Evolutionary conservation across 192 early-diverging fungal species (phyloP).

Genomic region (Gamsiella multidivaricata): DNA sequence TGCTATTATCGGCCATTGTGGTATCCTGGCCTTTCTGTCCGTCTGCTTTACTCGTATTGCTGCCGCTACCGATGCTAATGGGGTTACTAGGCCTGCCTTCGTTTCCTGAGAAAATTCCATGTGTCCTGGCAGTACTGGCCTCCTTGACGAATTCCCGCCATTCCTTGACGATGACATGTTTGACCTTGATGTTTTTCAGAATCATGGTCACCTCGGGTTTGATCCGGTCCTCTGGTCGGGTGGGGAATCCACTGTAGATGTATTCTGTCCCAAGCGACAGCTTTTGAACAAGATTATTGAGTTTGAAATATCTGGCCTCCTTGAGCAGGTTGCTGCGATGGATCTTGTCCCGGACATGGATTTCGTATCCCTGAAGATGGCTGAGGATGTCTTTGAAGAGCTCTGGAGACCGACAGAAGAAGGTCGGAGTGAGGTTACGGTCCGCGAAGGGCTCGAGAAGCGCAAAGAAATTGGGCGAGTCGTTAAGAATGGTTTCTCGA

Average conservation of each 20-base stretch:
- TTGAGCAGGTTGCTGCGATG: constrained; percentile 66
- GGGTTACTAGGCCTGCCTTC: background rate
- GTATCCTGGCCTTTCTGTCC: background rate
- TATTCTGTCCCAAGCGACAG: constrained; percentile 39
- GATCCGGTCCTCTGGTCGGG: constrained; percentile 36
- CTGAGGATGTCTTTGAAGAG: constrained; percentile 64
- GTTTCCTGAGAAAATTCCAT: background rate
- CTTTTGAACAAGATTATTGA: constrained; percentile 41
- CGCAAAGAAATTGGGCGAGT: constrained; percentile 55
- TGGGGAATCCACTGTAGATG: constrained; percentile 38
- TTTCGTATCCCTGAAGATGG: constrained; percentile 67
- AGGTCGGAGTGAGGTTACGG: constrained; percentile 24
- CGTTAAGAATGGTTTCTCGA: constrained; percentile 57
- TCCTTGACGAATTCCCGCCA: constrained; percentile 36
- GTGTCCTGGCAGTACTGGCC: background rate
- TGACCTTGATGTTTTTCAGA: constrained; percentile 38
- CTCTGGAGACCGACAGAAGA: constrained; percentile 62
- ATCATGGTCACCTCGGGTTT: constrained; percentile 47
- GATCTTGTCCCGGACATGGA: constrained; percentile 62
- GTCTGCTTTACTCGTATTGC: background rate
- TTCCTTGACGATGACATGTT: constrained; percentile 43
- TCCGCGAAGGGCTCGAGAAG: constrained; percentile 43
- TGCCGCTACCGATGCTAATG: background rate
- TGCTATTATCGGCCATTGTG: background rate
- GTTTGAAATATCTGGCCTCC: constrained; percentile 62